Percentiles rank a stretch among this genome's conserved stretches.
These are phyloP conservation scores for Magnolia sinica DNA, from an alignment of 164 flowering plant genomes.

Conservation along the genomic window DNA sequence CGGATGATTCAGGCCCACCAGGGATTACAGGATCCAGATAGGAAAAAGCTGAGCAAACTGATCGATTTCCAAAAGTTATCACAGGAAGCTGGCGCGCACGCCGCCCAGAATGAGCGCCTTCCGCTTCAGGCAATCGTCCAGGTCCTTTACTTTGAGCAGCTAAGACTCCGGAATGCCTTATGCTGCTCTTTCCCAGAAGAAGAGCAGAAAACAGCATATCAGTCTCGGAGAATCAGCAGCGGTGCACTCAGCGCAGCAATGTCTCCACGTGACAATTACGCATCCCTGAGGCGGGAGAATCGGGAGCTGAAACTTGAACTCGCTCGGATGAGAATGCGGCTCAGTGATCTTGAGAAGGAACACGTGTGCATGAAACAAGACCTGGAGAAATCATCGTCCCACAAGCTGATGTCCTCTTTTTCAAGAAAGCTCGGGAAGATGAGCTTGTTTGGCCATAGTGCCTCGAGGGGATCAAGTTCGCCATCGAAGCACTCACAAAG, in stretches of 20 bases:
- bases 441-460: conserved; percentile 56
- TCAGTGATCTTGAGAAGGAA: conserved; percentile 88
- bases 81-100: conserved; percentile 93
- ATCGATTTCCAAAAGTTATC: conserved; percentile 95
- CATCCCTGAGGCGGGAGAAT: conserved; percentile 89
- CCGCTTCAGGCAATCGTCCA: conserved; percentile 90
- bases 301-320: conserved; percentile 91
- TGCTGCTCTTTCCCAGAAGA: conserved; percentile 47
- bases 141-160: conserved; percentile 90
- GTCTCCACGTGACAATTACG: conserved; percentile 93
- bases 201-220: conserved; percentile 60
- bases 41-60: conserved; percentile 69
- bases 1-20: conserved; percentile 75
- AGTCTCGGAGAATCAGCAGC: conserved; percentile 82
- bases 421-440: conserved; percentile 70
- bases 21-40: conserved; percentile 65
- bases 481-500: conserved; percentile 70
- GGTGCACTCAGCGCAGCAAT: conserved; percentile 90
- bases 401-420: conserved; percentile 68
- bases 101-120: conserved; percentile 95
- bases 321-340: conserved; percentile 79
- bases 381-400: conserved; percentile 67
- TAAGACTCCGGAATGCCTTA: conserved; percentile 78
- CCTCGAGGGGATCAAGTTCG: conserved; percentile 79
- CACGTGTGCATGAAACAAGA: conserved; percentile 88